A percentile compares a stretch with the other conserved stretches of the same genome.
Evolutionary conservation across 2,329 filamentous ascomycete species (phyloP).

Genomic region (Arthrinium phaeospermum): DNA sequence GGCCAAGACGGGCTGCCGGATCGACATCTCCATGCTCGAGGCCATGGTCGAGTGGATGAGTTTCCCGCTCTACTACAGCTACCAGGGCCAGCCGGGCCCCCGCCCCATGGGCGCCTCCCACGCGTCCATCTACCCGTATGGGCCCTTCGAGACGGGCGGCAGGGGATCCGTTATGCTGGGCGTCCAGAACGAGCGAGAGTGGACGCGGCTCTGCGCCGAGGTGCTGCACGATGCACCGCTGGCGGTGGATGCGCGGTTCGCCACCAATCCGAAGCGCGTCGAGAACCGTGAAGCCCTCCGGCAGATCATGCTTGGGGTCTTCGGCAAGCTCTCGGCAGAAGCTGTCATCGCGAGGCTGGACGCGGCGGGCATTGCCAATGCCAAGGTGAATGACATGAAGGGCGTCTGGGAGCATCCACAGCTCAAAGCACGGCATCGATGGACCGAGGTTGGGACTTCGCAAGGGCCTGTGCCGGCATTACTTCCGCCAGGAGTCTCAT

Average conservation of each 20-base stretch:
- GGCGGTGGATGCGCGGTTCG: slow-evolving; percentile 52
- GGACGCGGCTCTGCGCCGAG: slow-evolving; percentile 52
- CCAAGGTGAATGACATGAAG: slow-evolving; percentile 60
- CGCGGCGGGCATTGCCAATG: slow-evolving; percentile 57
- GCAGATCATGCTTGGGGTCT: slow-evolving; percentile 49
- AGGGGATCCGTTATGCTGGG: slow-evolving; percentile 56
- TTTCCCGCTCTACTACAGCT: slow-evolving; percentile 61
- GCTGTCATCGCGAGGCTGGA: slow-evolving; percentile 52
- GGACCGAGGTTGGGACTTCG: slow-evolving; percentile 56
- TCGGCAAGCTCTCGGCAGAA: slow-evolving; percentile 45
- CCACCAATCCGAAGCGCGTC: slow-evolving; percentile 50
- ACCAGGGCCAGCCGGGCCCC: slow-evolving; percentile 49
- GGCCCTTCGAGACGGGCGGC: slow-evolving; percentile 56
- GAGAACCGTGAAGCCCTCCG: slow-evolving; percentile 53
- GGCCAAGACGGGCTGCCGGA: slow-evolving; percentile 44
- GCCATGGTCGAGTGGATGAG: slow-evolving; percentile 65
- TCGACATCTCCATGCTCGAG: slow-evolving; percentile 65
- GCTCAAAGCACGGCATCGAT: slow-evolving; percentile 54
- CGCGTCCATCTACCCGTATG: slow-evolving; percentile 62
- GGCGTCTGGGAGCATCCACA: slow-evolving; percentile 61
- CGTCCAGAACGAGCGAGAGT: slow-evolving; percentile 63
- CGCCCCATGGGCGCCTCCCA: slow-evolving; percentile 56
- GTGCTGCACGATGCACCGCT: slow-evolving; percentile 51
- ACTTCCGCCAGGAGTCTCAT: slow-evolving; percentile 51
- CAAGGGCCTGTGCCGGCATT: slow-evolving; percentile 53